phyloP scores from a whole-genome alignment of 106 monocot species.

The Allium sativum region DNA sequence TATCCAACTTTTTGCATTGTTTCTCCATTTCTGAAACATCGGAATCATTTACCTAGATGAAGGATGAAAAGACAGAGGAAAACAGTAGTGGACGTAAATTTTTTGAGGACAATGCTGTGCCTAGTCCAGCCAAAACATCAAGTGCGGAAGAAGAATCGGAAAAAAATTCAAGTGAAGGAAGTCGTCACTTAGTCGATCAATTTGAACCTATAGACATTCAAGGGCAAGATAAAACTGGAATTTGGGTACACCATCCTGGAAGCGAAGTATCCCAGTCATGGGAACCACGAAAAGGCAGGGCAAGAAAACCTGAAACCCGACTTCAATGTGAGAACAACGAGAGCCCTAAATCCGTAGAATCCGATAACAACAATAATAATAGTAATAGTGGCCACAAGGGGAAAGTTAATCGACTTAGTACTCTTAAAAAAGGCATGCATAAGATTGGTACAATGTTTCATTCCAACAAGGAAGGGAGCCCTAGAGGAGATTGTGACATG shows the following conservation, averaged over 20 bases:
- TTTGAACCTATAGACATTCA: conserved; percentile 17
- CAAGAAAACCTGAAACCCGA: conserved; percentile 3
- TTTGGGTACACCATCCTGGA: conserved; percentile 18
- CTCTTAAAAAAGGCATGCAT: conserved; percentile 21
- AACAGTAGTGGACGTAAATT: too few species aligned
- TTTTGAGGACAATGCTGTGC: background rate
- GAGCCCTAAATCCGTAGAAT: conserved; percentile 11
- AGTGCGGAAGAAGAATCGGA: conserved; percentile 3
- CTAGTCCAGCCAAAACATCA: background rate
- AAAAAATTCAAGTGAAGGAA: background rate
- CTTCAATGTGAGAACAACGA: conserved; percentile 12
- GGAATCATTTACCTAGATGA: background rate
- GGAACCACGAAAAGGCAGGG: conserved; percentile 19
- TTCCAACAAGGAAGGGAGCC: conserved; percentile 18
- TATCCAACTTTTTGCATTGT: too few species aligned
- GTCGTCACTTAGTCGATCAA: conserved; percentile 7
- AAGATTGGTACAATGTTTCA: conserved; percentile 28
- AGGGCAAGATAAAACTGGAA: conserved; percentile 23
- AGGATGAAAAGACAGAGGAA: background rate
- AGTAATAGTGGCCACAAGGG: conserved; percentile 9
- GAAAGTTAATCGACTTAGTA: conserved; percentile 10
- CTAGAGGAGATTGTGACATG: background rate
- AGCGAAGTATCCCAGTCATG: conserved; percentile 15
- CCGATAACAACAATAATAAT: conserved; percentile 7
- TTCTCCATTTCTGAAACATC: too few species aligned